Evolutionary conservation across 495 filamentous ascomycete genomes (phyloP).

Genomic region (Neurospora sp.): DNA sequence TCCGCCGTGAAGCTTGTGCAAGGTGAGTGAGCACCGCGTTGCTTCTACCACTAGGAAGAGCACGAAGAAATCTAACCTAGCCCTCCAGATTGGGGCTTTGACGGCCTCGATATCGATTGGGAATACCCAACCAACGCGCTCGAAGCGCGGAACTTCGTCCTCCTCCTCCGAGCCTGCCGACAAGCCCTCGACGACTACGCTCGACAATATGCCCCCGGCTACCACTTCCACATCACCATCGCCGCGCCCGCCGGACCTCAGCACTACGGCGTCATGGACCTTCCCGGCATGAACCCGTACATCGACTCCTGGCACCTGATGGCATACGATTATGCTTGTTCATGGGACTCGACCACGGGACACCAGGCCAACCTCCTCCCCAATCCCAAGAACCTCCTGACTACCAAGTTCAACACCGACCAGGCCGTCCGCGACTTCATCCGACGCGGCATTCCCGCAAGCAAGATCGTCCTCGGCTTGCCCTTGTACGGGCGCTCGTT

Average conservation of each 20-base stretch:
- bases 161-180: constrained; percentile 57
- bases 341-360: constrained; percentile 58
- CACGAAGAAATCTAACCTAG: background rate
- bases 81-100: constrained; percentile 42
- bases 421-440: constrained; percentile 59
- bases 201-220: constrained; percentile 31
- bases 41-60: background rate
- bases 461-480: constrained; percentile 74
- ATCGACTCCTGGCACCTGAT: constrained; percentile 85
- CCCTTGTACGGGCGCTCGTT: constrained; percentile 83
- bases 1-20: constrained; percentile 56
- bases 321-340: constrained; percentile 66
- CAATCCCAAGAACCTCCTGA: constrained; percentile 35
- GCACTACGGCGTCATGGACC: constrained; percentile 59
- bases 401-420: constrained; percentile 61
- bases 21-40: constrained; percentile 6
- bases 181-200: constrained; percentile 56
- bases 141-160: constrained; percentile 61
- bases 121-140: constrained; percentile 46
- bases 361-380: constrained; percentile 68
- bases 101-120: constrained; percentile 54
- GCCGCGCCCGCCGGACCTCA: constrained; percentile 50
- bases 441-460: constrained; percentile 45
- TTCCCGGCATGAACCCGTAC: constrained; percentile 59
- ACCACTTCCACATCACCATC: constrained; percentile 66